Base-by-base conservation (phyloP, 2,329 filamentous ascomycete genomes). In the Nothopassalora personata region DNA sequence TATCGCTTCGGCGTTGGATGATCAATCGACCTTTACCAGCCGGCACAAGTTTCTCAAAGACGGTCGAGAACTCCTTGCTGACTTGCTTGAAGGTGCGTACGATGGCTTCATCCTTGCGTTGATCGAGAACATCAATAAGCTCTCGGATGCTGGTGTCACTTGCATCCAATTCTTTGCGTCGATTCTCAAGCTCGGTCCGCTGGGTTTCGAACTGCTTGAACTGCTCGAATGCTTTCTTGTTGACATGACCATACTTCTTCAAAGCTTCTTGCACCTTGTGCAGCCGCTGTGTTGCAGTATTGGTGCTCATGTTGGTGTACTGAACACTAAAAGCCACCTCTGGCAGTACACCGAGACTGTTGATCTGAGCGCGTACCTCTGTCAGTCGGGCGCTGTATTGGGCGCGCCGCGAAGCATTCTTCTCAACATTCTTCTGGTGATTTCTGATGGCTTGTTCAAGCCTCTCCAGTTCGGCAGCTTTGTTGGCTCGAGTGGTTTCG, bases 221-320 rank as follows among this genome's bases (percentile, higher is more conserved):
- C 74, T 99, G 94, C 76, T 99, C 95, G 72, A 97, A 96, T 0
- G 94, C 94, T 77, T 99, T 97, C 79, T 97, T 99, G 83, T 99
- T 99, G 77, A 99, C 92, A 70, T 97, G 91, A 57, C 91, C 91
- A 77, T 94, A 97, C 73, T 97, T 96, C 78, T 97, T 97, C 56
- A 97, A 81, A 0, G 89, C 86, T 67, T 96, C 90, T 64, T 96
- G 95, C 70, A 93, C 91, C 70, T 92, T 95, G 76, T 94, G 91
- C 27, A 97, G 84, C 58, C 87, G 86, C 69, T 83, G 83, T 55
- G 82, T 81, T 56, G 71, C 75, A 66, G 72, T 84, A 63, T 92
- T 90, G 28, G 87, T 86, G 66, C 91, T 88, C 73, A 91, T 88
- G 66, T 87, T 88, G 70, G 90, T 86, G 72, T 96, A 99, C 8